phyloP scores from a whole-genome alignment of 192 early-diverging fungal genomes.

The Coemansia asiatica region DNA sequence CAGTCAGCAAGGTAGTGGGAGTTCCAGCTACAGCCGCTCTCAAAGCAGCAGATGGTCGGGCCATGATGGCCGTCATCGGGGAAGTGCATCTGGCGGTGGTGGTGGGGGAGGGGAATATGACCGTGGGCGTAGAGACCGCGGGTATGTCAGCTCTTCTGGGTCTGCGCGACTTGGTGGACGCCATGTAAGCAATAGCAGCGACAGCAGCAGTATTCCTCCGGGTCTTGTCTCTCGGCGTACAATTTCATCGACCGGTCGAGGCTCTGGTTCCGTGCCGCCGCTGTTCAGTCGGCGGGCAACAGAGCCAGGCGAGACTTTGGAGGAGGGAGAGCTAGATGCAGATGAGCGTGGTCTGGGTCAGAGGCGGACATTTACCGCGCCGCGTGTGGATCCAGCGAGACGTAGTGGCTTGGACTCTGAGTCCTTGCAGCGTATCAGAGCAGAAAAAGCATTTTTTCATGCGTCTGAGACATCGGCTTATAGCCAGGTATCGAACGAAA shows the following conservation, averaged over 20 bases:
- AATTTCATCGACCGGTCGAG: conserved; percentile 9
- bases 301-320: conserved; percentile 29
- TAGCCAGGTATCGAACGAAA: not conserved
- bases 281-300: conserved; percentile 25
- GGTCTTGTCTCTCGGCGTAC: conserved; percentile 18
- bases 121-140: conserved; percentile 15
- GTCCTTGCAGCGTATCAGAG: no score
- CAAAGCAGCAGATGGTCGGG: conserved; percentile 16
- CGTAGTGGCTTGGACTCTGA: not conserved
- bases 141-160: conserved; percentile 5
- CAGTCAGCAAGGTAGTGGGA: not conserved
- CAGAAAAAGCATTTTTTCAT: no score
- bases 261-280: conserved; percentile 7
- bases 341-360: conserved; percentile 17
- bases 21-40: conserved; percentile 2
- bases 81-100: conserved; percentile 9
- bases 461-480: no score
- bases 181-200: no score
- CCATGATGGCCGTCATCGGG: conserved; percentile 20
- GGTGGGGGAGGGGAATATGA: conserved; percentile 2
- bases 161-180: not conserved
- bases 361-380: no score
- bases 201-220: conserved; percentile 1
- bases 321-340: conserved; percentile 42
- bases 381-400: not conserved